Base-by-base conservation (phyloP, 345 rosid species). In the Lenwebbia sp. region DNA sequence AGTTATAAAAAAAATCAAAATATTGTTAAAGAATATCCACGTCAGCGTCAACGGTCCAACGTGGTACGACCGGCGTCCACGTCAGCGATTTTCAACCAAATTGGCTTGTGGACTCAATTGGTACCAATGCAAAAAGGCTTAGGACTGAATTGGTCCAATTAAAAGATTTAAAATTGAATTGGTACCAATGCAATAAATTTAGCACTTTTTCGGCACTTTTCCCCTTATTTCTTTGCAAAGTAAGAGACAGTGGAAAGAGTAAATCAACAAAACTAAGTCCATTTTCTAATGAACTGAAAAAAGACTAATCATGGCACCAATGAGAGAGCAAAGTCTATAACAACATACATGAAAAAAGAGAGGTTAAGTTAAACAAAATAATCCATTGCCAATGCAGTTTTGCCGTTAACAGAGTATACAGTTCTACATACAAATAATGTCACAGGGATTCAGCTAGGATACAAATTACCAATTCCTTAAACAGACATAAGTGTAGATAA, bases 151-250 rank as follows among this genome's bases (percentile, higher is more conserved):
- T 47, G 10, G 51, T 49, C 51, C 51, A 49, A 49, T 49, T 10
- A 49, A 49, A 49, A 49, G 1, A 49, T 49, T 49, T 49, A 49
- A 49, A 49, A 49, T 49, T 49, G 3, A 49, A 49, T 10, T 49
- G 51, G 12, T 49, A 49, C 1, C 51, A 49, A 49, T 49, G 51
- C 51, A 49, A 49, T 49, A 49, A 0, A 10, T 49, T 49, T 49
- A 49, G 13, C 10, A 49, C 3, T 2, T 49, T 49, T 49, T 44
- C 7, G 8, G 12, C 2, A 49, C 51, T 49, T 49, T 49, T 49
- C 51, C 94, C 86, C 98, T 94, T 87, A 95, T 96, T 88, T 94
- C 96, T 85, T 98, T 95, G 70, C 76, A 87, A 51, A 53, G 13
- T 30, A 26, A 40, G 44, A 83, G 81, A 70, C 40, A 9, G 37